A percentile compares a stretch with the other conserved stretches of the same genome.
Evolutionary conservation across 768 basidiomycete species (phyloP).

Genomic region (Psilocybe azurescens): DNA sequence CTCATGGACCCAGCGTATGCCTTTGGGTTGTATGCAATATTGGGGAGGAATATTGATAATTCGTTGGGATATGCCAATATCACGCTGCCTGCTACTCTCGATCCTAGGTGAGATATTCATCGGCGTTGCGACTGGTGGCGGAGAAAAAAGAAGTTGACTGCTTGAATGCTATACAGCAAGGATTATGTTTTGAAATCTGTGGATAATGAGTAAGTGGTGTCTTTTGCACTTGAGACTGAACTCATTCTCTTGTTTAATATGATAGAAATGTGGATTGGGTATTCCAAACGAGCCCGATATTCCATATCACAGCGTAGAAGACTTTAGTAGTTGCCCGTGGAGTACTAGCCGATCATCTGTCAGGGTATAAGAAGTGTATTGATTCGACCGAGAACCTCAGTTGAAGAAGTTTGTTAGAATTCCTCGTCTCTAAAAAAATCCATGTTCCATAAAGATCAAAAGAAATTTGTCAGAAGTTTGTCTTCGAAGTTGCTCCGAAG

Average conservation of each 20-base stretch:
- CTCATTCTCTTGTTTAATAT: background rate
- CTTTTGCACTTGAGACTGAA: background rate
- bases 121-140: too few species aligned
- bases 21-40: background rate
- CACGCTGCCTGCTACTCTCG: background rate
- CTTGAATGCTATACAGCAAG: background rate
- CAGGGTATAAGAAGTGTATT: too few species aligned
- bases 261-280: background rate
- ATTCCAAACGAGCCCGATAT: background rate
- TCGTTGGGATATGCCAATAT: background rate
- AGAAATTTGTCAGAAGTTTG: too few species aligned
- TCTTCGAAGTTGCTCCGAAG: too few species aligned
- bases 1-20: background rate
- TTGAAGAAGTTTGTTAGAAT: too few species aligned
- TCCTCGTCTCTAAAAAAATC: too few species aligned
- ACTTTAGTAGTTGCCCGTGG: too few species aligned
- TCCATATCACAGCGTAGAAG: background rate
- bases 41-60: background rate
- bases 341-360: too few species aligned
- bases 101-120: constrained; percentile 1
- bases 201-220: background rate
- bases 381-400: too few species aligned
- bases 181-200: constrained; percentile 1
- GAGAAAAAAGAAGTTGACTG: too few species aligned
- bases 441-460: too few species aligned